Evolutionary conservation across 192 early-diverging fungal species (phyloP).

Genomic region (Backusella liffmaniae): DNA sequence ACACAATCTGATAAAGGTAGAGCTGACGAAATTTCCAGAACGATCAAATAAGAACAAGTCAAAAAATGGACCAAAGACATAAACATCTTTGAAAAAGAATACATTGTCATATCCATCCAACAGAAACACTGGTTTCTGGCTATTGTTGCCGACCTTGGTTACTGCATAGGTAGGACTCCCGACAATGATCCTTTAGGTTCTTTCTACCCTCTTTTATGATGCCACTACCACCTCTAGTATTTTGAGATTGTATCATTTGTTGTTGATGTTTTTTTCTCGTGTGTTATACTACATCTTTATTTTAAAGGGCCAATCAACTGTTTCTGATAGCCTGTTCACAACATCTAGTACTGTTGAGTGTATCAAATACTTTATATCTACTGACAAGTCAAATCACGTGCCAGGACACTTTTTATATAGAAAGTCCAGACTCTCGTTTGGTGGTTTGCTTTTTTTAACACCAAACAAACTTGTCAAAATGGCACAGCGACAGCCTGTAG

Average conservation of each 20-base stretch:
- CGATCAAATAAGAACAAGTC: neutral
- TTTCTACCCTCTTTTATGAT: too few relatives aligned
- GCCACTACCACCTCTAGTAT: too few relatives aligned
- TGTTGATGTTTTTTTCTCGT: too few relatives aligned
- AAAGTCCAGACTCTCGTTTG: neutral
- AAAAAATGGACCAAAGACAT: neutral
- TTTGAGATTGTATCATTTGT: too few relatives aligned
- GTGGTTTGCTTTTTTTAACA: neutral
- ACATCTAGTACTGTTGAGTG: too few relatives aligned
- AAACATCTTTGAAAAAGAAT: neutral
- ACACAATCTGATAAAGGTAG: neutral
- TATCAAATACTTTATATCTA: too few relatives aligned
- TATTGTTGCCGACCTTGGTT: too few relatives aligned
- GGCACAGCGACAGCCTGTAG: conserved; percentile 1
- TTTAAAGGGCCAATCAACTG: too few relatives aligned
- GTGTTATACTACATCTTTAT: too few relatives aligned
- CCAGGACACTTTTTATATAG: neutral
- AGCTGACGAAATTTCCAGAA: neutral
- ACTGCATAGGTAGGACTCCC: too few relatives aligned
- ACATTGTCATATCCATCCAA: neutral
- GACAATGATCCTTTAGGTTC: too few relatives aligned
- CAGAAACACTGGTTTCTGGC: neutral
- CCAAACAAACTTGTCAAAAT: neutral
- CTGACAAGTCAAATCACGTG: neutral
- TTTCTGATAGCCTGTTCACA: too few relatives aligned